Conservation (phyloP, 1,284 basidiomycete genomes). For the Irpex sp. region DNA sequence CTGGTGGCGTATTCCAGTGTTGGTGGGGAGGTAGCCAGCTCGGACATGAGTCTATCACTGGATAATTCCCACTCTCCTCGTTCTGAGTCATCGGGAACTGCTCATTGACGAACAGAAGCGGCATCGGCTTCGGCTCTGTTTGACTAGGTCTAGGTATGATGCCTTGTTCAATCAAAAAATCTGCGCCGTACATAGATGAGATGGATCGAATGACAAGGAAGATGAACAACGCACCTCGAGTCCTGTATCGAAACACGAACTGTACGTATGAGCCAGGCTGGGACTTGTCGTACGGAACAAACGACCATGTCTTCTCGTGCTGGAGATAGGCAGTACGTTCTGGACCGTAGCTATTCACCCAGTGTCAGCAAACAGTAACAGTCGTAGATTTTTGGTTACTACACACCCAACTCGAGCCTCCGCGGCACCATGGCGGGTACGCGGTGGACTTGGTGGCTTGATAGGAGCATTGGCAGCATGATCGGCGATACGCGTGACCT, state of each 20-base stretch:
- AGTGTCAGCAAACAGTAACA: not conserved
- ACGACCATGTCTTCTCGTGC: slow-evolving; percentile 45
- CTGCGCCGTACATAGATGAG: slow-evolving; percentile 9
- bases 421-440: slow-evolving; percentile 18
- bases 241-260: slow-evolving; percentile 57
- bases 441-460: slow-evolving; percentile 15
- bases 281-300: slow-evolving; percentile 40
- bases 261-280: slow-evolving; percentile 45
- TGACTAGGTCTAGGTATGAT: slow-evolving; percentile 17
- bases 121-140: not conserved
- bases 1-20: no score
- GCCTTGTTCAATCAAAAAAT: slow-evolving; percentile 24
- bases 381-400: not conserved
- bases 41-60: no score
- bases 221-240: slow-evolving; percentile 33
- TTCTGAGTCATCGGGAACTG: no score
- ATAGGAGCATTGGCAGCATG: slow-evolving; percentile 17
- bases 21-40: no score
- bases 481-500: slow-evolving; percentile 32
- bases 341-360: slow-evolving; percentile 38
- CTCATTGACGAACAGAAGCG: no score
- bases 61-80: no score
- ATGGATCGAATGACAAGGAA: not conserved
- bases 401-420: slow-evolving; percentile 10
- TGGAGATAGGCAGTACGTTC: slow-evolving; percentile 36